These are phyloP conservation scores for Brassica incana DNA, from an alignment of 345 rosid genomes.

Conservation along the genomic window DNA sequence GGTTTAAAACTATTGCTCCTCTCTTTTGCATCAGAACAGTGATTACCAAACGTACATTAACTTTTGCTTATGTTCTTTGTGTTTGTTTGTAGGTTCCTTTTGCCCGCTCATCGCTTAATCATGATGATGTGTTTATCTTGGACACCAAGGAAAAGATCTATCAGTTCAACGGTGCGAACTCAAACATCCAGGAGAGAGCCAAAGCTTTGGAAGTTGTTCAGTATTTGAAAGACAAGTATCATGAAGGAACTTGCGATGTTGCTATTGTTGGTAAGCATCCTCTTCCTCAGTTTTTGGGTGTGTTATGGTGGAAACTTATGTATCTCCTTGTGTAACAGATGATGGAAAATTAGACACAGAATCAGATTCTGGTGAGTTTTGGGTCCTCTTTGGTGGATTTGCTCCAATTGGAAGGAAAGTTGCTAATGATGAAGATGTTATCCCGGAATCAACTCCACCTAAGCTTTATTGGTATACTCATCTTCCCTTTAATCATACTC, in stretches of 20 bases:
- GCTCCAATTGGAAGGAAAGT: slow-evolving; percentile 88
- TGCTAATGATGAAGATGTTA: slow-evolving; percentile 68
- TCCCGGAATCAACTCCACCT: slow-evolving; percentile 74
- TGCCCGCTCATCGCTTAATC: slow-evolving; percentile 89
- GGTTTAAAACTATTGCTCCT: slow-evolving; percentile 48
- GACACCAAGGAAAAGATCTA: slow-evolving; percentile 80
- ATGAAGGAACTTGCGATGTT: slow-evolving; percentile 70
- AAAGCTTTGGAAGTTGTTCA: slow-evolving; percentile 98
- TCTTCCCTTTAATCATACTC: not conserved
- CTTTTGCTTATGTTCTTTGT: slow-evolving; percentile 21
- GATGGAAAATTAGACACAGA: slow-evolving; percentile 94
- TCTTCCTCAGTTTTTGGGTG: not conserved
- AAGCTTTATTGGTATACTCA: slow-evolving; percentile 70
- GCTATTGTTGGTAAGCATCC: slow-evolving; percentile 77
- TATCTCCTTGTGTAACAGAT: slow-evolving; percentile 49
- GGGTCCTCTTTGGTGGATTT: slow-evolving; percentile 95
- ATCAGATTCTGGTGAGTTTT: slow-evolving; percentile 91
- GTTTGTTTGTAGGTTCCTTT: slow-evolving; percentile 69
- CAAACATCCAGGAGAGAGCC: slow-evolving; percentile 97
- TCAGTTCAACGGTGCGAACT: slow-evolving; percentile 98
- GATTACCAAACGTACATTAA: not conserved
- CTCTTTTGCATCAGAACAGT: slow-evolving; percentile 9
- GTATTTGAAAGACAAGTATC: slow-evolving; percentile 84
- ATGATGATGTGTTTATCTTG: slow-evolving; percentile 95
- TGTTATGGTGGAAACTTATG: slow-evolving; percentile 20